phyloP scores from a whole-genome alignment of 306 rosid species.

The Prunus armeniaca region DNA sequence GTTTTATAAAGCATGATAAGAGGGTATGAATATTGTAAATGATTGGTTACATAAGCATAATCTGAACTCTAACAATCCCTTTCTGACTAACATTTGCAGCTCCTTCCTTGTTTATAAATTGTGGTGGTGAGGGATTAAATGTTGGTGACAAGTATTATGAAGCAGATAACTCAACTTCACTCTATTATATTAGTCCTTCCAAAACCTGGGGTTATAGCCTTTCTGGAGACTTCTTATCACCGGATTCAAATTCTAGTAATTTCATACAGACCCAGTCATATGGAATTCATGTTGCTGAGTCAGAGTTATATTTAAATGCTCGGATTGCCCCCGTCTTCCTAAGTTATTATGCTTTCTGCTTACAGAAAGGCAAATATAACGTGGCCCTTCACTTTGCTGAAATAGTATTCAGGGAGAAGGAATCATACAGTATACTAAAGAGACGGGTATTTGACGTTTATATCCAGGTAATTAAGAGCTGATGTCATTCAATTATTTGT shows the following conservation, averaged over 20 bases:
- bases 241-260: constrained; percentile 3
- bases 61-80: too few relatives aligned
- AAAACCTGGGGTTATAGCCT: constrained; percentile 22
- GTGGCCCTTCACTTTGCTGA: constrained; percentile 34
- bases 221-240: constrained; percentile 2
- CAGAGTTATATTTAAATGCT: constrained; percentile 10
- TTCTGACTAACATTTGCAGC: too few relatives aligned
- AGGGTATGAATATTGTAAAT: too few relatives aligned
- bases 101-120: constrained; percentile 28
- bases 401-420: background rate
- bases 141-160: constrained; percentile 11
- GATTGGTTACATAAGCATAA: too few relatives aligned
- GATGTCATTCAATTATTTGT: too few relatives aligned
- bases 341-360: constrained; percentile 31
- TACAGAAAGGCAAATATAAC: constrained; percentile 20
- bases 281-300: background rate
- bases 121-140: constrained; percentile 16
- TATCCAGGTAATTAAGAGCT: constrained; percentile 2
- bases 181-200: background rate
- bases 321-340: constrained; percentile 24
- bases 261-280: too few relatives aligned
- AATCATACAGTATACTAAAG: background rate
- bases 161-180: constrained; percentile 8
- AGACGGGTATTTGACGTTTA: background rate
- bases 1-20: too few relatives aligned